Percentiles rank a stretch among this genome's conserved stretches.
These are phyloP conservation scores for Teratosphaeria destructans DNA, from an alignment of 2,329 filamentous ascomycete species.

Conservation along the genomic window DNA sequence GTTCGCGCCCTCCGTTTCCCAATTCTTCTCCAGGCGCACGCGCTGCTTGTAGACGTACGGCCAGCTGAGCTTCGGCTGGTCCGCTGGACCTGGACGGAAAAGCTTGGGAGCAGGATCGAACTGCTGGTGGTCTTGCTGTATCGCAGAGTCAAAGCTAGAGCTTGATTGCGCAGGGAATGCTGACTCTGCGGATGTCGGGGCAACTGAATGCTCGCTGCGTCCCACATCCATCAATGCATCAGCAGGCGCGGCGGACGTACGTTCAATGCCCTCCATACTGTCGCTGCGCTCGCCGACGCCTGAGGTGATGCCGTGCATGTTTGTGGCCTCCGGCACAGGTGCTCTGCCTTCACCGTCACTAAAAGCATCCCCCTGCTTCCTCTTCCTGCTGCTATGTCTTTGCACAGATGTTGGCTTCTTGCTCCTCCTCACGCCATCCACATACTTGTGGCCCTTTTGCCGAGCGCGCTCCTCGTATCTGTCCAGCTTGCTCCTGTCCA, in stretches of 20 bases:
- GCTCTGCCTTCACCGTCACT: conserved; percentile 16
- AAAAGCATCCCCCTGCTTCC: conserved; percentile 23
- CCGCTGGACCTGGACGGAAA: neutral
- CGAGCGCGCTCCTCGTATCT: conserved; percentile 10
- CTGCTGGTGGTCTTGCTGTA: neutral
- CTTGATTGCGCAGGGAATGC: neutral
- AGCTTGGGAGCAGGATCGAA: neutral
- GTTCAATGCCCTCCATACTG: conserved; percentile 1
- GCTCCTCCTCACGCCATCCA: conserved; percentile 39
- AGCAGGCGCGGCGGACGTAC: neutral
- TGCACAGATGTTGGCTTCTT: conserved; percentile 3
- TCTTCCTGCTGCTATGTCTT: conserved; percentile 19
- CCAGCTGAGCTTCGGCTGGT: conserved; percentile 65
- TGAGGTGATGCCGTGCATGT: neutral
- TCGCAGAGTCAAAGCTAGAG: conserved; percentile 3
- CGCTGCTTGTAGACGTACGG: conserved; percentile 86
- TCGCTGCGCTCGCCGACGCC: neutral
- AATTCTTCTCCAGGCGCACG: conserved; percentile 76
- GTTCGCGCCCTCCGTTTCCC: conserved; percentile 65
- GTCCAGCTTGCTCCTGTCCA: conserved; percentile 19
- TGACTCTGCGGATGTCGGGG: neutral
- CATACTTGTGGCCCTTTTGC: conserved; percentile 6
- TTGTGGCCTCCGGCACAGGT: neutral
- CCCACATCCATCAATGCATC: neutral
- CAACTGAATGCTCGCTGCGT: neutral